Percentiles rank a stretch among this genome's conserved stretches.
Evolutionary conservation across 177 flowering plant species (phyloP).

Genomic region (Vitis hybrid): DNA sequence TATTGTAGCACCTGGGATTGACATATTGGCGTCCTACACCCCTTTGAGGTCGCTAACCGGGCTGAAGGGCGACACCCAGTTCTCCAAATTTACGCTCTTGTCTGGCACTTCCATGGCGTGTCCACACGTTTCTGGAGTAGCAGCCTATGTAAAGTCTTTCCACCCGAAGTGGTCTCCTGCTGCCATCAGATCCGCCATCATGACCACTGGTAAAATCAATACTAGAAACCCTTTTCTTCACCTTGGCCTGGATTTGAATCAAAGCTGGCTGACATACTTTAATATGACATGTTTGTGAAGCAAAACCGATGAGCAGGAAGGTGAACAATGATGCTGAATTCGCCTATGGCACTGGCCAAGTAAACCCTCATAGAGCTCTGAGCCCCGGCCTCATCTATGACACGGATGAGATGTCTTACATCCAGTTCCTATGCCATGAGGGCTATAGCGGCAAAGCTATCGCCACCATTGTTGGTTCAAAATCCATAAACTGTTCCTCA

Average conservation of each 20-base stretch:
- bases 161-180: constrained; percentile 70
- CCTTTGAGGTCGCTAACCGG: constrained; percentile 54
- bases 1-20: constrained; percentile 63
- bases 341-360: constrained; percentile 65
- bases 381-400: constrained; percentile 72
- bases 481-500: constrained; percentile 46
- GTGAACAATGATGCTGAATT: constrained; percentile 52
- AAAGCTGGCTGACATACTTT: too few species aligned
- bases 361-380: constrained; percentile 48
- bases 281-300: constrained; percentile 21
- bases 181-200: constrained; percentile 66
- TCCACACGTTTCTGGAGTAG: constrained; percentile 60
- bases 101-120: constrained; percentile 81
- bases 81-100: constrained; percentile 48
- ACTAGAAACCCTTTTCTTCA: too few species aligned
- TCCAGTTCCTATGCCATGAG: constrained; percentile 62
- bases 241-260: too few species aligned
- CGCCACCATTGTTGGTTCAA: constrained; percentile 27
- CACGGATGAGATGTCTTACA: constrained; percentile 41
- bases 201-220: constrained; percentile 49
- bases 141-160: constrained; percentile 65
- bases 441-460: constrained; percentile 44
- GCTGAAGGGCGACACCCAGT: constrained; percentile 44
- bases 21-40: constrained; percentile 63
- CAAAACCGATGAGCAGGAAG: constrained; percentile 54